Conservation (phyloP, 768 basidiomycete genomes). For the Exidia glandulosa region DNA sequence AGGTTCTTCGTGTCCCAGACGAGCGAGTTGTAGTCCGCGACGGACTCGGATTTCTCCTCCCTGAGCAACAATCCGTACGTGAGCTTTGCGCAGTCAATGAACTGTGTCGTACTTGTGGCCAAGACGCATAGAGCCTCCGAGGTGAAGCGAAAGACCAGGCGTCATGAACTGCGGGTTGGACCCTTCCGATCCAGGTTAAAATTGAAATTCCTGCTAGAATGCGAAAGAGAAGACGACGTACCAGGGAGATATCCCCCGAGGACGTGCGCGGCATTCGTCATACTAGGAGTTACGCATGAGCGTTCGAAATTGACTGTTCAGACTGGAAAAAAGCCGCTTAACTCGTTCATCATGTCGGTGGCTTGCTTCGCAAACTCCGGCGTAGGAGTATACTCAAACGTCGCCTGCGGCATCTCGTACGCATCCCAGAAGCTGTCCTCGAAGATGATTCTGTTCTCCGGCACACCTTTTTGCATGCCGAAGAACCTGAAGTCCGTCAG, state of each 20-base stretch:
- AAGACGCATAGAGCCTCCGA: conserved; percentile 7
- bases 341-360: conserved; percentile 13
- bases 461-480: conserved; percentile 10
- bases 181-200: no score
- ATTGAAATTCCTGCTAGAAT: no score
- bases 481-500: conserved; percentile 9
- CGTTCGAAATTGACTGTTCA: background rate
- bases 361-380: conserved; percentile 7
- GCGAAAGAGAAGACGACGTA: no score
- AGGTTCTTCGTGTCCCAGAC: conserved; percentile 18
- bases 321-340: background rate
- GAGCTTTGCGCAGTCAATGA: background rate
- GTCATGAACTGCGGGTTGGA: conserved; percentile 23
- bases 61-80: background rate
- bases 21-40: conserved; percentile 16
- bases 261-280: conserved; percentile 19
- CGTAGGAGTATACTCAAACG: conserved; percentile 14
- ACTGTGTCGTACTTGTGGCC: background rate
- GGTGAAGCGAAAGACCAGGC: conserved; percentile 13
- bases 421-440: conserved; percentile 12
- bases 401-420: conserved; percentile 26
- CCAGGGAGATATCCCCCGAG: conserved; percentile 25
- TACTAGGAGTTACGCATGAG: conserved; percentile 7
- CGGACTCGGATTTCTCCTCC: conserved; percentile 12
- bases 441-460: conserved; percentile 11